A percentile compares a stretch with the other conserved stretches of the same genome.
phyloP scores from a whole-genome alignment of 2,329 filamentous ascomycete genomes.

The Davidsoniella eucalypti region DNA sequence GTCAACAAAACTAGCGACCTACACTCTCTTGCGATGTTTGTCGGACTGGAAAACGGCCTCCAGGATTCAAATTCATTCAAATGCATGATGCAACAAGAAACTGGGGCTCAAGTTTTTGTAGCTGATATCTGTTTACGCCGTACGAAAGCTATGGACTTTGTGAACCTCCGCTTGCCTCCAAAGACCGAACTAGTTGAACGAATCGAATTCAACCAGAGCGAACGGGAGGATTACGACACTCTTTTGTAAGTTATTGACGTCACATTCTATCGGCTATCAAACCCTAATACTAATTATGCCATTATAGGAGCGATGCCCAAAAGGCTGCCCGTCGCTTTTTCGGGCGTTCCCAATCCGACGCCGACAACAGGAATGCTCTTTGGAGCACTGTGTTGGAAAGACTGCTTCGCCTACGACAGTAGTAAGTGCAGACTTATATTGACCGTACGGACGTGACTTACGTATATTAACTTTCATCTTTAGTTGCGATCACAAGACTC shows the following conservation, averaged over 20 bases:
- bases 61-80: constrained; percentile 61
- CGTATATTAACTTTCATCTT: constrained; percentile 16
- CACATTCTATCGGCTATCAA: not conserved
- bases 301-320: constrained; percentile 49
- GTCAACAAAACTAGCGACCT: constrained; percentile 71
- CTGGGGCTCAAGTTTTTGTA: constrained; percentile 63
- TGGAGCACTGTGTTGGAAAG: constrained; percentile 50
- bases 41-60: constrained; percentile 59
- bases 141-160: constrained; percentile 76
- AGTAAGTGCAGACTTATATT: constrained; percentile 24
- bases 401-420: constrained; percentile 65
- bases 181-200: constrained; percentile 65
- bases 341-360: constrained; percentile 21
- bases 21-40: constrained; percentile 62
- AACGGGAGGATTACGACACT: constrained; percentile 61
- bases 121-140: constrained; percentile 64
- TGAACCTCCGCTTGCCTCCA: constrained; percentile 62
- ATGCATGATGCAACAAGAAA: constrained; percentile 42
- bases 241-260: constrained; percentile 36
- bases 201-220: constrained; percentile 55
- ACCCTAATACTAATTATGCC: not conserved
- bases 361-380: constrained; percentile 21
- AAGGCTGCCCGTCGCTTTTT: constrained; percentile 21
- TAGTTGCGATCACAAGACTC: constrained; percentile 71
- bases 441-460: constrained; percentile 15